Evolutionary conservation across 2,329 filamentous ascomycete species (phyloP), one percentile per base, ranked within the genome.

Genomic region (Scopulariopsis brevicaulis): DNA sequence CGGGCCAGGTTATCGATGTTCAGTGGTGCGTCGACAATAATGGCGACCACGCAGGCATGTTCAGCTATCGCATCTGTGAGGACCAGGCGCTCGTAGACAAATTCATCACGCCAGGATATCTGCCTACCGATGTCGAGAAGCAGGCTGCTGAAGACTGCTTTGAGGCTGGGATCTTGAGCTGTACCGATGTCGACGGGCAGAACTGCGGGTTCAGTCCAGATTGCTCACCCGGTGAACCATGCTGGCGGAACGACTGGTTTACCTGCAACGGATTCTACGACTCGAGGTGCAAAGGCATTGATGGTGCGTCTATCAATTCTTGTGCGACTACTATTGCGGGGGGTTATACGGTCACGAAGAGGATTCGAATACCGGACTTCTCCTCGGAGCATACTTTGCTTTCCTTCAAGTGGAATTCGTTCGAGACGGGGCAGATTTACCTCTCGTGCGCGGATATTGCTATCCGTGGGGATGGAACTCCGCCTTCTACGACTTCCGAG

Each of bases 21-120:
- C 68, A 79, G 64, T 81, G 79, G 79, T 81, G 79, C 56, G 72
- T 81, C 20, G 79, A 82, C 62, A 67, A 79, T 66, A 81, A 81
- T 62, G 79, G 79, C 0, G 78, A 81, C 61, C 78, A 81, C 61
- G 77, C 78, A 25, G 79, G 78, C 65, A 81, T 81, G 77, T 81
- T 80, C 65, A 73, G 66, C 63, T 81, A 79, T 65, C 76, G 78
- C 10, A 74, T 81, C 60, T 81, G 78, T 63, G 72, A 77, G 61
- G 69, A 81, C 62, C 77, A 81, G 61, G 68, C 65, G 0, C 65
- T 82, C 0, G 75, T 81, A 28, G 71, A 79, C 68, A 76, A 76
- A 61, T 74, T 81, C 62, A 65, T 79, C 1, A 72, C 73, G 1
- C 71, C 76, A 0, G 64, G 63, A 8, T 79, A 80, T 60, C 62